Percentiles rank a stretch among this genome's conserved stretches.
phyloP scores from a whole-genome alignment of 78 protist species.

The Acrasis kona region DNA sequence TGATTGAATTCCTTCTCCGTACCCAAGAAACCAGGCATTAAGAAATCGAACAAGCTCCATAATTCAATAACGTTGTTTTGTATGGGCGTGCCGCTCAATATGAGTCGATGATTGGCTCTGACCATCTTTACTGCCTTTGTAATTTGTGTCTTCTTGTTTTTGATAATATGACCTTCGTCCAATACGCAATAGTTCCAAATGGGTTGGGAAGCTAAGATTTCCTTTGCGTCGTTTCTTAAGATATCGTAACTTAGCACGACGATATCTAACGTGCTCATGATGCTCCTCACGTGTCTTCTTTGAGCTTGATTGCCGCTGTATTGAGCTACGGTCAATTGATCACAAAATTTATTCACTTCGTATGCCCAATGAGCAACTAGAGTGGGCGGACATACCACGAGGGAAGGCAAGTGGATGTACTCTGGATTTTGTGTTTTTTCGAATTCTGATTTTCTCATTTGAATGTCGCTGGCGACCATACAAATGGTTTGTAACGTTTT shows the following conservation, averaged over 20 bases:
- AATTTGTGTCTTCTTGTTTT: conserved; percentile 51
- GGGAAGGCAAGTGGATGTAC: conserved; percentile 24
- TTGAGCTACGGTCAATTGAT: conserved; percentile 49
- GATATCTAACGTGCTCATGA: background rate
- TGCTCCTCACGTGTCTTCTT: background rate
- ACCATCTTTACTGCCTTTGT: conserved; percentile 61
- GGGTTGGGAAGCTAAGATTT: background rate
- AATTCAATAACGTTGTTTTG: conserved; percentile 77
- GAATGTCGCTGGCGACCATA: conserved; percentile 45
- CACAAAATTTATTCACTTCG: conserved; percentile 59
- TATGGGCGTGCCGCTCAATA: conserved; percentile 95
- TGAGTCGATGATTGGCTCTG: conserved; percentile 71
- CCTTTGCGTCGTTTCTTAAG: conserved; percentile 25
- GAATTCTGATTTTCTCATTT: conserved; percentile 4
- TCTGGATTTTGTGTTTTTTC: background rate
- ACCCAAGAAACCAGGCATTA: conserved; percentile 97
- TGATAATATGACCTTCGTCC: conserved; percentile 96
- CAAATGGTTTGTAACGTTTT: conserved; percentile 89
- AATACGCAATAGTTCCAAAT: conserved; percentile 70
- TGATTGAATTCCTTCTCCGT: conserved; percentile 39
- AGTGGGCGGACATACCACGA: conserved; percentile 88
- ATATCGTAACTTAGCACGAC: conserved; percentile 75
- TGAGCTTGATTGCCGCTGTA: conserved; percentile 35
- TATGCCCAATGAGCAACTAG: conserved; percentile 79
- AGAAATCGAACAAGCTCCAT: conserved; percentile 93